Evolutionary conservation across 1,284 basidiomycete genomes (phyloP).

Genomic region (Cutaneotrichosporon sp.): DNA sequence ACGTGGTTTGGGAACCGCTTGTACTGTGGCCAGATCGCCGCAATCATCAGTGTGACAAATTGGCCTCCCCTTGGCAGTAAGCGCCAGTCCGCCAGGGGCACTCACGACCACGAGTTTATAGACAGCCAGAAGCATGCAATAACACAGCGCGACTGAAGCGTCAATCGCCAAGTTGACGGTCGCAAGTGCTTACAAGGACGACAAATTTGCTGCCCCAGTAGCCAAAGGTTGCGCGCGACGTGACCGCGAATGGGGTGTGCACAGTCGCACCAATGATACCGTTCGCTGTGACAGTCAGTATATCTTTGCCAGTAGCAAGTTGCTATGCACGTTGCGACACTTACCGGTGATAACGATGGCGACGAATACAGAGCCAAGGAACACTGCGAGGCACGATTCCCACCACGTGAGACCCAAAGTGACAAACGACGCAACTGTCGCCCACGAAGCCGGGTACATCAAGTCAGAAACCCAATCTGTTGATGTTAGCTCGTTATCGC

Average conservation of each 20-base stretch:
- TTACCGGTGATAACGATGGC: slow-evolving; percentile 10
- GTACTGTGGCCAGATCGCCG: slow-evolving; percentile 27
- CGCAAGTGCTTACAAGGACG: slow-evolving; percentile 56
- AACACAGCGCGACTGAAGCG: slow-evolving; percentile 33
- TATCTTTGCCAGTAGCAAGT: too few relatives aligned
- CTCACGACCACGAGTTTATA: slow-evolving; percentile 52
- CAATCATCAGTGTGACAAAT: slow-evolving; percentile 22
- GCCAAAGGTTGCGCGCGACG: slow-evolving; percentile 67
- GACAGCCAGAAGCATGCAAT: slow-evolving; percentile 70
- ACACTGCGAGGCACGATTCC: slow-evolving; percentile 20
- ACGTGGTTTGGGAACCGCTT: slow-evolving; percentile 17
- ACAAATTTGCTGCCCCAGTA: slow-evolving; percentile 54
- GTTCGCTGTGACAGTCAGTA: too few relatives aligned
- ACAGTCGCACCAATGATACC: slow-evolving; percentile 65
- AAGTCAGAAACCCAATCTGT: slow-evolving; percentile 39
- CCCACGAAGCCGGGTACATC: slow-evolving; percentile 37
- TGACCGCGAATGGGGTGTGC: slow-evolving; percentile 60
- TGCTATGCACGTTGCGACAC: too few relatives aligned
- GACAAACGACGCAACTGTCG: slow-evolving; percentile 33
- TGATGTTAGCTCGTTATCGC: not conserved
- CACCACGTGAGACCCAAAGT: slow-evolving; percentile 40
- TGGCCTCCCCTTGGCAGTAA: slow-evolving; percentile 22
- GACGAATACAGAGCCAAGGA: slow-evolving; percentile 6
- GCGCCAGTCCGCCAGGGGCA: slow-evolving; percentile 1
- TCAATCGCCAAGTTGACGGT: not conserved